These are phyloP conservation scores for Aristolochia contorta DNA, from an alignment of 164 flowering plant genomes.

Conservation along the genomic window DNA sequence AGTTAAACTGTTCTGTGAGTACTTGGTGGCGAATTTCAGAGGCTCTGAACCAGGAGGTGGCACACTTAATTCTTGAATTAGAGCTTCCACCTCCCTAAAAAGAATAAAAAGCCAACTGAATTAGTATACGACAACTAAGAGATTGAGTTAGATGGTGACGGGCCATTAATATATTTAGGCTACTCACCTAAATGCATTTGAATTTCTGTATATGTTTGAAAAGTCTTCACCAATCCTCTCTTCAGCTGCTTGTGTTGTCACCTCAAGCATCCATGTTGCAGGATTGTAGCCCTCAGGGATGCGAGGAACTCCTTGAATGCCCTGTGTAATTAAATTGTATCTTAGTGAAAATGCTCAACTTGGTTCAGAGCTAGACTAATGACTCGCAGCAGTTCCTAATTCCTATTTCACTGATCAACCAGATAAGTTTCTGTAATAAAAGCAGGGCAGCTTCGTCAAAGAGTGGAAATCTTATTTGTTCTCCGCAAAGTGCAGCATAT, in stretches of 20 bases:
- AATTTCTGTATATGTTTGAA: constrained; percentile 47
- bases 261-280: constrained; percentile 96
- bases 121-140: not conserved
- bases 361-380: no score
- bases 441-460: no score
- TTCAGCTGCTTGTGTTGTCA: constrained; percentile 66
- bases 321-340: constrained; percentile 19
- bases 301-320: constrained; percentile 43
- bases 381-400: no score
- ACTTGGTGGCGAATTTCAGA: constrained; percentile 44
- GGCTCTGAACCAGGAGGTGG: constrained; percentile 66
- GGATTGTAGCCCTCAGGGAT: constrained; percentile 76
- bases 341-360: no score
- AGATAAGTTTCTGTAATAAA: no score
- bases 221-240: constrained; percentile 56
- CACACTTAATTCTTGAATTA: constrained; percentile 36
- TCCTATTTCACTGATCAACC: no score
- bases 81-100: constrained; percentile 60
- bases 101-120: not conserved
- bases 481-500: no score
- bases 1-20: constrained; percentile 30
- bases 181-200: constrained; percentile 56
- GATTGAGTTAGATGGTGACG: no score
- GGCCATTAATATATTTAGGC: no score
- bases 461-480: no score